Evolutionary conservation across 768 basidiomycete genomes (phyloP).

Genomic region (Glaciozyma antarctica): DNA sequence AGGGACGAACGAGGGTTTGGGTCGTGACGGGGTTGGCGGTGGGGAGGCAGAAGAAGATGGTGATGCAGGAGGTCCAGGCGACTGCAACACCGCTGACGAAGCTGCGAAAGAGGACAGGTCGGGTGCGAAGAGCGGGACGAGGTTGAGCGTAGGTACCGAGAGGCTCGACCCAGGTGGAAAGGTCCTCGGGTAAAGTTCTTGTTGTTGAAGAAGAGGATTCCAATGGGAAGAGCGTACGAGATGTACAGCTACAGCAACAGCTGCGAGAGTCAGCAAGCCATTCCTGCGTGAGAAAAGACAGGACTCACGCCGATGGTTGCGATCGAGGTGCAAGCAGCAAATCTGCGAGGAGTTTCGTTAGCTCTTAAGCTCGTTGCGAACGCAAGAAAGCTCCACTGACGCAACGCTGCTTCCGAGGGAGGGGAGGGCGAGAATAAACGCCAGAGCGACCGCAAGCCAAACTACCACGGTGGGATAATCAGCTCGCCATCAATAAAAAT

Average conservation of each 20-base stretch:
- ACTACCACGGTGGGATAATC: constrained; percentile 42
- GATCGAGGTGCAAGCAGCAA: constrained; percentile 49
- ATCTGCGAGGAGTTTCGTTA: constrained; percentile 9
- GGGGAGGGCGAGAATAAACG: constrained; percentile 64
- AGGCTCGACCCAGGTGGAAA: constrained; percentile 6
- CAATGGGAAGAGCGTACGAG: constrained; percentile 65
- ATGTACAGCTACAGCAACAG: constrained; percentile 47
- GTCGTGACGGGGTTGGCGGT: constrained; percentile 51
- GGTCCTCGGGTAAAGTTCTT: constrained; percentile 8
- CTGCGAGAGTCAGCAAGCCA: too few relatives aligned
- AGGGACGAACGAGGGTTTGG: constrained; percentile 47
- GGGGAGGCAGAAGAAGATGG: constrained; percentile 64
- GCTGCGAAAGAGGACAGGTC: not conserved
- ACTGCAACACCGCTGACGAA: constrained; percentile 30
- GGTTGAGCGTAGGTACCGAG: not conserved
- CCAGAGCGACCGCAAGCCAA: constrained; percentile 67
- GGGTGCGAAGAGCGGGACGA: too few relatives aligned
- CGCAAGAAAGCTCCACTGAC: constrained; percentile 39
- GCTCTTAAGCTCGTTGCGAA: too few relatives aligned
- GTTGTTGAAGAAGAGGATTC: constrained; percentile 55
- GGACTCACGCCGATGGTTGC: constrained; percentile 49
- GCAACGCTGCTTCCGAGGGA: constrained; percentile 65
- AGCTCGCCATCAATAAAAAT: not conserved
- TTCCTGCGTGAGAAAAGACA: too few relatives aligned
- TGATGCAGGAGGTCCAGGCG: constrained; percentile 62